phyloP scores from a whole-genome alignment of 78 protist species.

The Guillardia theta region DNA sequence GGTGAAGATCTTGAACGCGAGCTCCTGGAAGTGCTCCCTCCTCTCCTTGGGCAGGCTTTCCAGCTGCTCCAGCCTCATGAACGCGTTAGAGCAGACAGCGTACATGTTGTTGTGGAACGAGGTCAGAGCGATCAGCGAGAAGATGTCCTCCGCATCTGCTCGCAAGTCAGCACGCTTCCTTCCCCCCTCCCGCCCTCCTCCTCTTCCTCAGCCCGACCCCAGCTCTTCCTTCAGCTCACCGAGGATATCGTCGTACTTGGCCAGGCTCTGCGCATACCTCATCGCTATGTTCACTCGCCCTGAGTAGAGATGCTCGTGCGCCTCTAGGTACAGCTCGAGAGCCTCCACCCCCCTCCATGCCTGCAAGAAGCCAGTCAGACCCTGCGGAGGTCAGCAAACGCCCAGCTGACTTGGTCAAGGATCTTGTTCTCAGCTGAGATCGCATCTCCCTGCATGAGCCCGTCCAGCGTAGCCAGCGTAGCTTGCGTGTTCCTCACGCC shows the following conservation, averaged over 20 bases:
- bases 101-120: background rate
- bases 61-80: background rate
- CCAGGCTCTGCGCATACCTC: background rate
- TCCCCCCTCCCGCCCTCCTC: no score
- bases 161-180: no score
- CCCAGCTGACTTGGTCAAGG: no score
- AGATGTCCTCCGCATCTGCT: background rate
- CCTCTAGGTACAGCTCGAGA: background rate
- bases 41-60: background rate
- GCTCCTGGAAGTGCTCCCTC: background rate
- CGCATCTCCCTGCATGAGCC: constrained; percentile 14
- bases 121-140: background rate
- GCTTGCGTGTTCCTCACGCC: background rate
- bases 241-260: background rate
- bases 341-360: constrained; percentile 29
- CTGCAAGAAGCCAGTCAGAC: no score
- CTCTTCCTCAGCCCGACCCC: no score
- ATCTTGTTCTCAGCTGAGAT: background rate
- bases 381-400: no score
- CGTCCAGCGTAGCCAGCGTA: background rate
- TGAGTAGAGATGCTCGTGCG: background rate
- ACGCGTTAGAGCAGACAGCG: background rate
- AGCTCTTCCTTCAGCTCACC: no score
- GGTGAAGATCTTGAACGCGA: constrained; percentile 2
- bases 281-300: background rate